Conservation (phyloP, 208 protist species). For the Giardia muris region DNA sequence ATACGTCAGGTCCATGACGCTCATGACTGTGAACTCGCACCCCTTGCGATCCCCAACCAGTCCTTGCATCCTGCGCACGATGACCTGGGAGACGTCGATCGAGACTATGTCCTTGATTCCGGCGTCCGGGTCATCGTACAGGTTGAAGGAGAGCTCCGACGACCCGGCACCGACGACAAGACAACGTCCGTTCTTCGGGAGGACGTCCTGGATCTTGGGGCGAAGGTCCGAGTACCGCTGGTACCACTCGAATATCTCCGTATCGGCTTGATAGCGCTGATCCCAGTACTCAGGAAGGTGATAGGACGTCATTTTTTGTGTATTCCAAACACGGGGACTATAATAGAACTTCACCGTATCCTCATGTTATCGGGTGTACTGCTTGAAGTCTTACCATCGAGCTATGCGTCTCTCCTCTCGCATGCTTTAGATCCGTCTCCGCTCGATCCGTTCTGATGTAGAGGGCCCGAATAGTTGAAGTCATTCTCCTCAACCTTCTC, state of each 20-base stretch:
- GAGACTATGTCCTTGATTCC: slow-evolving; percentile 9
- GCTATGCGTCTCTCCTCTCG: too few species aligned
- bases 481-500: too few species aligned
- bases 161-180: neutral
- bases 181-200: neutral
- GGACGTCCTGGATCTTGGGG: neutral
- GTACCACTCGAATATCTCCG: slow-evolving; percentile 22
- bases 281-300: slow-evolving; percentile 30
- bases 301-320: slow-evolving; percentile 28
- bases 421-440: too few species aligned
- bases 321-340: too few species aligned
- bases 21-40: neutral
- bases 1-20: neutral
- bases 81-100: neutral
- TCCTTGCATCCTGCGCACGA: neutral
- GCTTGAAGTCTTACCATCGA: too few species aligned
- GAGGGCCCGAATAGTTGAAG: too few species aligned
- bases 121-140: slow-evolving; percentile 10
- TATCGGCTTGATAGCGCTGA: slow-evolving; percentile 6
- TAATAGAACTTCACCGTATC: too few species aligned
- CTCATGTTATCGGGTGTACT: too few species aligned
- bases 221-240: slow-evolving; percentile 4
- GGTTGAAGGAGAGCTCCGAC: slow-evolving; percentile 13
- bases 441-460: too few species aligned
- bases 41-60: neutral